Evolutionary conservation across 1,284 basidiomycete genomes (phyloP).

Genomic region (Apiotrichum veenhuisii): DNA sequence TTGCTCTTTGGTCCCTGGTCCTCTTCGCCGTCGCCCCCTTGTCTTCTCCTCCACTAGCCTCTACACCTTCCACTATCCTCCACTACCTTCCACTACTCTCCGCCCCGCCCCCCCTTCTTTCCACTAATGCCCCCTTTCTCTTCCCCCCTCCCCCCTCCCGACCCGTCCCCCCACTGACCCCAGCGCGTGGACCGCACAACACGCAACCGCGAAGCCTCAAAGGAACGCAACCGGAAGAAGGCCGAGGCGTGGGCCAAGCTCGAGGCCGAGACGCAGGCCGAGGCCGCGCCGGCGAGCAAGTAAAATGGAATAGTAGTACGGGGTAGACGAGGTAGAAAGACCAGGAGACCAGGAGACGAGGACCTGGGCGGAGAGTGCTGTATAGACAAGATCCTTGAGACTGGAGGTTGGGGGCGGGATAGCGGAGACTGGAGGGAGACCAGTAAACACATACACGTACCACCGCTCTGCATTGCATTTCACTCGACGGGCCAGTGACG

Average conservation of each 20-base stretch:
- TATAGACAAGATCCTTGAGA: too few species aligned
- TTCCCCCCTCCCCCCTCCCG: background rate
- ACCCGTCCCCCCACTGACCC: too few species aligned
- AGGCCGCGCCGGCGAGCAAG: too few species aligned
- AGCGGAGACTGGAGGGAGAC: too few species aligned
- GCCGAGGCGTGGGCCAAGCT: conserved; percentile 38
- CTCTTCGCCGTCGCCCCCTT: too few species aligned
- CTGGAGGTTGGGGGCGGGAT: too few species aligned
- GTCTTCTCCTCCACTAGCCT: too few species aligned
- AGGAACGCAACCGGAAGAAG: conserved; percentile 53
- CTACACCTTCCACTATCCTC: too few species aligned
- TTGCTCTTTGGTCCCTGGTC: too few species aligned
- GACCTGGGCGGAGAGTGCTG: too few species aligned
- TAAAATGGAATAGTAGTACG: background rate
- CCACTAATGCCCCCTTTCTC: background rate
- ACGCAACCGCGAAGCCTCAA: conserved; percentile 66
- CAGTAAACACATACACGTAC: background rate
- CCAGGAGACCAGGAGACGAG: too few species aligned
- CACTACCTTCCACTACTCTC: background rate
- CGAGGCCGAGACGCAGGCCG: conserved; percentile 25
- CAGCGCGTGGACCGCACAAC: conserved; percentile 66
- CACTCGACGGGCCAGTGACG: too few species aligned
- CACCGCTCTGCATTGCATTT: conserved; percentile 5
- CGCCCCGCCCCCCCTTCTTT: background rate
- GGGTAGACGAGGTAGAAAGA: background rate